Conservation (phyloP, 2,329 filamentous ascomycete genomes). For the Plectosphaerella cucumerina region DNA sequence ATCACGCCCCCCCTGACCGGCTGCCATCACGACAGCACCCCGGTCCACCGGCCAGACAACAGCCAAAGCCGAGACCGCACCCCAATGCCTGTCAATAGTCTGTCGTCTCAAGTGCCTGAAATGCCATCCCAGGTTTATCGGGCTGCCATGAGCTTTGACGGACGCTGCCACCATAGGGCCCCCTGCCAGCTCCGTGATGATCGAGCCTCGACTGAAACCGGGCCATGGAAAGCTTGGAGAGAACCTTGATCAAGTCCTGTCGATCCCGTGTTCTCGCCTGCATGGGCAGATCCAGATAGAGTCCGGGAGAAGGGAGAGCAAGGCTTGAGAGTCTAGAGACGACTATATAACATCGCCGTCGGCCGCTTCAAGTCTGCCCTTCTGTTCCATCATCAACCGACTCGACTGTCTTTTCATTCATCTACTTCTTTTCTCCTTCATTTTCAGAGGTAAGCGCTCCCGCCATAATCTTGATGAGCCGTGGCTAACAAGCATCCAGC, state of each 20-base stretch:
- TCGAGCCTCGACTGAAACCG: not conserved
- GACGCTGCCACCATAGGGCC: not conserved
- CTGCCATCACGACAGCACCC: not conserved
- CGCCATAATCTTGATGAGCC: too few relatives aligned
- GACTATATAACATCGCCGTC: not conserved
- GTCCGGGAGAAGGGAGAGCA: not conserved
- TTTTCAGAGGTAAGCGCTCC: not conserved
- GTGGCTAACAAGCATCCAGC: slow-evolving; percentile 1
- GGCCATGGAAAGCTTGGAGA: not conserved
- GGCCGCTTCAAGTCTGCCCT: not conserved
- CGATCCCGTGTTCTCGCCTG: not conserved
- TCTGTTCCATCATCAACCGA: not conserved
- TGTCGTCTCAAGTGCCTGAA: not conserved
- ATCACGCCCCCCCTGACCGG: not conserved
- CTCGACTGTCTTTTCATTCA: slow-evolving; percentile 4
- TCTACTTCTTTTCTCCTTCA: slow-evolving; percentile 4
- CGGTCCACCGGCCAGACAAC: not conserved
- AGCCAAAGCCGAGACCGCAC: not conserved
- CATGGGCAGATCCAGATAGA: not conserved
- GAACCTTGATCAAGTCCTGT: not conserved
- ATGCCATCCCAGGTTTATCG: too few relatives aligned
- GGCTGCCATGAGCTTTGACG: not conserved
- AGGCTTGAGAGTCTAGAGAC: not conserved
- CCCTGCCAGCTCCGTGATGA: not conserved
- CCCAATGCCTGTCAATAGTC: not conserved